Evolutionary conservation across 148 eudicot genomes (phyloP).

Genomic region (Nyssa sinensis): DNA sequence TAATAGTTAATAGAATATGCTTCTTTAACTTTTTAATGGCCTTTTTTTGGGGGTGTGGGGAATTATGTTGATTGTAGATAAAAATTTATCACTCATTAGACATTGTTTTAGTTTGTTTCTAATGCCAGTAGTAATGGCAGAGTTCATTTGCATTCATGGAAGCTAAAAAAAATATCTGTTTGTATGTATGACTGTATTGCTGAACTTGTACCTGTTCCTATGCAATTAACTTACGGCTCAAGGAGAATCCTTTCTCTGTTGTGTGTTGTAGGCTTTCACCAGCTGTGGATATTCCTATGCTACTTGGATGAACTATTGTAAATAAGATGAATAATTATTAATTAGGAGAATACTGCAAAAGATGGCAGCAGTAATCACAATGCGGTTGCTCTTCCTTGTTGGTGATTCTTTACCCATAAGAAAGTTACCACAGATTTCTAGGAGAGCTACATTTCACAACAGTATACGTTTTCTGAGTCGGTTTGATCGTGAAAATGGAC

Average conservation of each 20-base stretch:
- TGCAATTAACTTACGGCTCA: not conserved
- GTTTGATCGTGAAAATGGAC: constrained; percentile 30
- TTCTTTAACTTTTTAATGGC: not conserved
- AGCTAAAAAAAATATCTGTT: not conserved
- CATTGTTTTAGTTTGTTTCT: not conserved
- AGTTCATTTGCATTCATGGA: not conserved
- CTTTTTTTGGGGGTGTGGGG: not conserved
- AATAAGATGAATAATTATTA: not conserved
- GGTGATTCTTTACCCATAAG: constrained; percentile 55
- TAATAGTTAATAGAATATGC: not conserved
- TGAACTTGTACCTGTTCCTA: not conserved
- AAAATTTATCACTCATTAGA: not conserved
- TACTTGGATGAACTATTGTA: constrained; percentile 10
- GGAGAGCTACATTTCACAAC: constrained; percentile 33
- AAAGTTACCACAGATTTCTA: constrained; percentile 40
- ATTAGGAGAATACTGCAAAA: constrained; percentile 11
- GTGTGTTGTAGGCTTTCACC: constrained; percentile 9
- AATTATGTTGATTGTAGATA: not conserved
- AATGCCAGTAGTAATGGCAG: not conserved
- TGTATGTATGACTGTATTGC: not conserved
- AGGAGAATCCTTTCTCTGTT: not conserved
- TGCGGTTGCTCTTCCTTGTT: constrained; percentile 66
- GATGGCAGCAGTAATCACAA: constrained; percentile 58
- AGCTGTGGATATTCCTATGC: not conserved
- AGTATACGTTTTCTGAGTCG: constrained; percentile 43